Conservation (phyloP, 2,329 filamentous ascomycete species). For the Phialocephala sp. region DNA sequence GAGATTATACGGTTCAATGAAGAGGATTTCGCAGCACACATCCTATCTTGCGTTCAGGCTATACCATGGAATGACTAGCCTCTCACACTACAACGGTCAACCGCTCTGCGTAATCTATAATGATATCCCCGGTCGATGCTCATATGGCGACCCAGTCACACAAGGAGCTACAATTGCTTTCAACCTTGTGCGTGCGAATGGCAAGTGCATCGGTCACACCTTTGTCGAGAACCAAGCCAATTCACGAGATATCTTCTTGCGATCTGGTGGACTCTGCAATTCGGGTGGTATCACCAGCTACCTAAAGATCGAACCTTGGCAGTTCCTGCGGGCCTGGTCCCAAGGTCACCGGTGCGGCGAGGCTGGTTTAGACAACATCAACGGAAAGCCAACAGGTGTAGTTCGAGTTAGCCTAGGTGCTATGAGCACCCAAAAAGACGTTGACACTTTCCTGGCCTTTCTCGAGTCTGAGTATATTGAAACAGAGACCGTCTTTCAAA, state of each 20-base stretch:
- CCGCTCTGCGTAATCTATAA: slow-evolving; percentile 41
- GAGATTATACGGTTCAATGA: slow-evolving; percentile 73
- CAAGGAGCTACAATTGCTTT: slow-evolving; percentile 80
- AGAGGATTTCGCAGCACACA: slow-evolving; percentile 72
- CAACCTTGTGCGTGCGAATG: slow-evolving; percentile 74
- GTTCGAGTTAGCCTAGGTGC: slow-evolving; percentile 85
- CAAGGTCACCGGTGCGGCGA: slow-evolving; percentile 83
- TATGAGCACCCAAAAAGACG: slow-evolving; percentile 81
- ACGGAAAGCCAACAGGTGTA: slow-evolving; percentile 85
- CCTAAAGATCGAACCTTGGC: slow-evolving; percentile 74
- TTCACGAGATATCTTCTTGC: slow-evolving; percentile 80
- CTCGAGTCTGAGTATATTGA: slow-evolving; percentile 56
- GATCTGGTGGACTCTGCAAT: slow-evolving; percentile 89
- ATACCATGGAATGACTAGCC: slow-evolving; percentile 57
- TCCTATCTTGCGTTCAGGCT: slow-evolving; percentile 65
- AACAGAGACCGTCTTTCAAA: background rate
- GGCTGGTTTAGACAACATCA: slow-evolving; percentile 69
- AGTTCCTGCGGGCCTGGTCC: slow-evolving; percentile 84
- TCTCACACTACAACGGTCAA: slow-evolving; percentile 69
- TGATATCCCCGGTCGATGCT: slow-evolving; percentile 41
- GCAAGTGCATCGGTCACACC: slow-evolving; percentile 76
- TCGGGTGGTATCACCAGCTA: slow-evolving; percentile 81
- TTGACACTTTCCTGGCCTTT: slow-evolving; percentile 73
- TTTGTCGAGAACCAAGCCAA: slow-evolving; percentile 86
- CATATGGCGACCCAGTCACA: slow-evolving; percentile 41